phyloP scores from a whole-genome alignment of 106 monocot species.

The Dactylorhiza incarnata region DNA sequence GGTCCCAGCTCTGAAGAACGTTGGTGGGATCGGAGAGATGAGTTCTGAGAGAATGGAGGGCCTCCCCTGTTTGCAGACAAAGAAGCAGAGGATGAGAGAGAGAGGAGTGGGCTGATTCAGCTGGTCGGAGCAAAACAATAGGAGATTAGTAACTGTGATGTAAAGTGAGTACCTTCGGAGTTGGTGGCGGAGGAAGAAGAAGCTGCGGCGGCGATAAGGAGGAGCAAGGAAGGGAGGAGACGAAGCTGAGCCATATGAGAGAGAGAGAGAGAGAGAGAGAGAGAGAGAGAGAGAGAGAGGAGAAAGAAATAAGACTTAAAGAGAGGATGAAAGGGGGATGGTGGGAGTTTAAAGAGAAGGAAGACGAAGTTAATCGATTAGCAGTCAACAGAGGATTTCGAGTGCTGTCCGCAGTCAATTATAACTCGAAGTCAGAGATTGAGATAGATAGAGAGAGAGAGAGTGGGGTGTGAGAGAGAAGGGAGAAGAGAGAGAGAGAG shows the following conservation, averaged over 20 bases:
- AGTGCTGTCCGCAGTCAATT: neutral
- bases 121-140: neutral
- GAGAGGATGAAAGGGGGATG: neutral
- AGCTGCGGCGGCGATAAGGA: constrained; percentile 28
- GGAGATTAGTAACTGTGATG: neutral
- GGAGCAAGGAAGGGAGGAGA: constrained; percentile 11
- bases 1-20: constrained; percentile 97
- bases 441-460: neutral
- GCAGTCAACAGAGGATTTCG: neutral
- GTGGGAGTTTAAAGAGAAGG: neutral
- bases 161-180: constrained; percentile 44
- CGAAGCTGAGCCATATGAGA: constrained; percentile 21
- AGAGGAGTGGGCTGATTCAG: neutral
- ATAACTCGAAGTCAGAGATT: neutral
- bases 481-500: too few species aligned
- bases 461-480: neutral
- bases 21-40: constrained; percentile 69
- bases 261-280: constrained; percentile 10
- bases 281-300: constrained; percentile 8
- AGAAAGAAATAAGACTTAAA: neutral
- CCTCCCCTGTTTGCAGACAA: constrained; percentile 46
- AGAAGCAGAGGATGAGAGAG: neutral
- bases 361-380: neutral
- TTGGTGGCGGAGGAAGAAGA: constrained; percentile 56
- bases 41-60: constrained; percentile 55